phyloP scores from a whole-genome alignment of 441 rosid genomes.

The Aquilaria agallochum region DNA sequence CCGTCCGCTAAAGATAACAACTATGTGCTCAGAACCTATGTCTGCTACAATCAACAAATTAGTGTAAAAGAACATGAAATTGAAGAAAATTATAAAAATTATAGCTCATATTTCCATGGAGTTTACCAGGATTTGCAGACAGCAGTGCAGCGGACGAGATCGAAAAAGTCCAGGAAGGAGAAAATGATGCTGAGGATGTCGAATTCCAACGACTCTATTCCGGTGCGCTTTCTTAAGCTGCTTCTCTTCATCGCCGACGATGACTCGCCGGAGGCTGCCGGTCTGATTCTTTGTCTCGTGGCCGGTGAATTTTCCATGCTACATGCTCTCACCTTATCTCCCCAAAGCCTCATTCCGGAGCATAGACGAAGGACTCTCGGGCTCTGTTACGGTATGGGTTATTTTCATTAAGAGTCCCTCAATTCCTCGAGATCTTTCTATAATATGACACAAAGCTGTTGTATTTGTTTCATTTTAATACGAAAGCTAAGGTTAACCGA shows the following conservation, averaged over 20 bases:
- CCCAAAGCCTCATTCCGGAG: no score
- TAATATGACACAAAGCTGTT: no score
- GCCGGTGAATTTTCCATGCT: neutral
- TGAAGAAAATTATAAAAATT: neutral
- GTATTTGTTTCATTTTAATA: no score
- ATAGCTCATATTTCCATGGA: neutral
- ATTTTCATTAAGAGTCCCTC: no score
- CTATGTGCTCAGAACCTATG: neutral
- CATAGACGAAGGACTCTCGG: no score
- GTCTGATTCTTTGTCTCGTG: conserved; percentile 8
- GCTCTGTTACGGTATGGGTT: no score
- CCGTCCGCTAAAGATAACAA: neutral
- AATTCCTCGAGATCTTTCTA: no score
- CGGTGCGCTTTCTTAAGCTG: conserved; percentile 24
- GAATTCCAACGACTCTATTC: conserved; percentile 43
- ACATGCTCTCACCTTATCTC: no score
- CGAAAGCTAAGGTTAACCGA: no score
- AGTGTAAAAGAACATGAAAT: neutral
- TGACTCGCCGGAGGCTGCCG: conserved; percentile 16
- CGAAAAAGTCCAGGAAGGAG: conserved; percentile 66
- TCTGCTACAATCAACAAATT: neutral
- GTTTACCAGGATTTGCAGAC: conserved; percentile 78
- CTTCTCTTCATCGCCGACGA: conserved; percentile 40
- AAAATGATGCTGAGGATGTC: conserved; percentile 64
- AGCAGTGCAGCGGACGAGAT: conserved; percentile 68